These are phyloP conservation scores for Lineolata rhizophorae DNA, from an alignment of 495 filamentous ascomycete species.

Conservation along the genomic window DNA sequence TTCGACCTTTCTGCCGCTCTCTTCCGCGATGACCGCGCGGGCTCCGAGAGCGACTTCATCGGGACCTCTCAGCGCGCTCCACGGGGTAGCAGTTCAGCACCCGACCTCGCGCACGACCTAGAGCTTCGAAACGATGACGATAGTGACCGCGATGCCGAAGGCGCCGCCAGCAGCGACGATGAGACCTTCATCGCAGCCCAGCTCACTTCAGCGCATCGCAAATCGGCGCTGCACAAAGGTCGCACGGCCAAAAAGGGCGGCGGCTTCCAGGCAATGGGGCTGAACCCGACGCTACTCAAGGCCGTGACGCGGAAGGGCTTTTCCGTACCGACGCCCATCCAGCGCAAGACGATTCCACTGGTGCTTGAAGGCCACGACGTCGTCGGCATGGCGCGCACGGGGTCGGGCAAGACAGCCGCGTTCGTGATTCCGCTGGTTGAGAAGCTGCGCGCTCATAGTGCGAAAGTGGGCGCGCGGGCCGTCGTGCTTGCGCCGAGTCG, in stretches of 20 bases:
- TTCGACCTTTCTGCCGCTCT: slow-evolving; percentile 70
- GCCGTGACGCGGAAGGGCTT: slow-evolving; percentile 88
- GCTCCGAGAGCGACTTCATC: slow-evolving; percentile 23
- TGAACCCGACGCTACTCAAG: slow-evolving; percentile 61
- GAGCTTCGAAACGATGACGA: slow-evolving; percentile 16
- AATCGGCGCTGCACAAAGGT: slow-evolving; percentile 57
- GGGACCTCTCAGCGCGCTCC: not conserved
- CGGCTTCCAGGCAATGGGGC: slow-evolving; percentile 89
- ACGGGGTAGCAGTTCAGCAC: not conserved
- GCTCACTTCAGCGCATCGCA: slow-evolving; percentile 71
- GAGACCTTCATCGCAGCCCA: slow-evolving; percentile 71
- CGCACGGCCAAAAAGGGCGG: slow-evolving; percentile 80
- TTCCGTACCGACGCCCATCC: slow-evolving; percentile 87
- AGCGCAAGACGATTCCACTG: slow-evolving; percentile 86
- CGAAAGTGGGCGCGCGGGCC: slow-evolving; percentile 60
- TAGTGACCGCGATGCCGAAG: no score
- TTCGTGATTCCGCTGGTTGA: slow-evolving; percentile 98
- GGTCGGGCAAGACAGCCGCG: slow-evolving; percentile 90
- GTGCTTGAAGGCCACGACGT: slow-evolving; percentile 78
- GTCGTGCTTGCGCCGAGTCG: slow-evolving; percentile 78
- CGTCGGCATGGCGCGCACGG: slow-evolving; percentile 91
- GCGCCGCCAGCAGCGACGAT: slow-evolving; percentile 42
- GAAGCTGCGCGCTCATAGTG: slow-evolving; percentile 73
- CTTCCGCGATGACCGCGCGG: slow-evolving; percentile 39
- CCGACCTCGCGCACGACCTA: slow-evolving; percentile 13